phyloP scores from a whole-genome alignment of 176 grass and related monocot species.

The Pontederia crassipes region DNA sequence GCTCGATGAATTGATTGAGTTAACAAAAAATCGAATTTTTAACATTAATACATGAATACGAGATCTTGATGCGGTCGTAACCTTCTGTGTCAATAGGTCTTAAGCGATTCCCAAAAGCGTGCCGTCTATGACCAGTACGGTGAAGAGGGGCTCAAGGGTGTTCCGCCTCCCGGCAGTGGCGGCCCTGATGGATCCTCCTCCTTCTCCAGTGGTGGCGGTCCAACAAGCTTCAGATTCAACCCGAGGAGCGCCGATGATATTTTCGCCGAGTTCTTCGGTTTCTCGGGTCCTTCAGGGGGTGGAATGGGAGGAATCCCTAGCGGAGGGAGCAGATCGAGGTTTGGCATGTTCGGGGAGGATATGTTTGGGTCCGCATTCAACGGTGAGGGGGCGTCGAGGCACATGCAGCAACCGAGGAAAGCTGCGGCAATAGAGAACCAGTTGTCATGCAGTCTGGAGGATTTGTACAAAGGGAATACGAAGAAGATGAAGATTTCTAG shows the following conservation, averaged over 20 bases:
- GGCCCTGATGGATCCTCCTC: not conserved
- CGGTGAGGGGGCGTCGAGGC: not conserved
- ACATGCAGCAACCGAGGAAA: not conserved
- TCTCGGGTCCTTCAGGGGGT: not conserved
- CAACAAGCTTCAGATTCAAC: slow-evolving; percentile 4
- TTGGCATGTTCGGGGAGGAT: not conserved
- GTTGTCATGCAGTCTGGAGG: slow-evolving; percentile 7
- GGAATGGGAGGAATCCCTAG: not conserved
- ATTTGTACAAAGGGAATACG: slow-evolving; percentile 3
- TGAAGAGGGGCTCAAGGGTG: not conserved
- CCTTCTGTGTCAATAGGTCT: not conserved
- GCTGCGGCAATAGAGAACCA: not conserved
- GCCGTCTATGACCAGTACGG: slow-evolving; percentile 8
- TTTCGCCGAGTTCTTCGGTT: slow-evolving; percentile 2
- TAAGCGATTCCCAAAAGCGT: slow-evolving; percentile 10
- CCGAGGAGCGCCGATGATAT: slow-evolving; percentile 4
- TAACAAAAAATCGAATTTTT: too few species aligned
- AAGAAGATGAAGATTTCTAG: slow-evolving; percentile 16
- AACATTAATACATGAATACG: too few species aligned
- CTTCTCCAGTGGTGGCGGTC: not conserved
- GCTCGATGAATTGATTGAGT: too few species aligned
- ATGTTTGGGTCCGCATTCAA: not conserved
- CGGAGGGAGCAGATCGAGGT: not conserved
- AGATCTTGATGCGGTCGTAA: too few species aligned
- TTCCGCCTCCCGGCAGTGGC: not conserved